phyloP scores from a whole-genome alignment of 2,329 filamentous ascomycete species.

The Microsporum canis region DNA sequence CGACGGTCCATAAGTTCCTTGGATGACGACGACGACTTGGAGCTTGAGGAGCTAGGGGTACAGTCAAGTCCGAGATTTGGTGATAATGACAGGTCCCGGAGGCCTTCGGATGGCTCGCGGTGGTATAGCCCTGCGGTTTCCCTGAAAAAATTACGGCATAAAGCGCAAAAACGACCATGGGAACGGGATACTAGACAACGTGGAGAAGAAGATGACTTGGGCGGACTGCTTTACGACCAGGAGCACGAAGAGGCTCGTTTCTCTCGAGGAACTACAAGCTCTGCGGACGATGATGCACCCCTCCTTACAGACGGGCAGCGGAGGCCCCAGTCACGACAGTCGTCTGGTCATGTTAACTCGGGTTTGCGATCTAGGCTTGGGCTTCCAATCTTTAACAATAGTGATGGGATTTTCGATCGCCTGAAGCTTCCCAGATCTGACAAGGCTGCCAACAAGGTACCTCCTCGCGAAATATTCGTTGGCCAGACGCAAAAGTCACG shows the following conservation, averaged over 20 bases:
- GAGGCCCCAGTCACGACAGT: constrained; percentile 24
- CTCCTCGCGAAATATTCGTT: constrained; percentile 64
- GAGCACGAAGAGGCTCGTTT: constrained; percentile 45
- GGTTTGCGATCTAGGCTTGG: constrained; percentile 46
- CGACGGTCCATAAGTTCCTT: constrained; percentile 19
- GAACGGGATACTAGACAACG: not conserved
- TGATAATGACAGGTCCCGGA: constrained; percentile 13
- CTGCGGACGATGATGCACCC: constrained; percentile 61
- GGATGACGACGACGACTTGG: constrained; percentile 34
- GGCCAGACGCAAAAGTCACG: constrained; percentile 60
- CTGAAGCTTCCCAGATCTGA: constrained; percentile 22
- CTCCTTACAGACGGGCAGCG: constrained; percentile 45
- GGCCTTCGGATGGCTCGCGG: constrained; percentile 13
- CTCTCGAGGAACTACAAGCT: constrained; percentile 48
- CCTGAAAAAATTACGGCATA: constrained; percentile 41
- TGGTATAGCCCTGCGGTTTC: constrained; percentile 33
- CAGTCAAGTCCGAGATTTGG: constrained; percentile 17
- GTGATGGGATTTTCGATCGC: constrained; percentile 8
- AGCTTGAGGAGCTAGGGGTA: constrained; percentile 38
- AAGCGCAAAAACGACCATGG: constrained; percentile 35
- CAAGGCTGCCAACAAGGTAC: constrained; percentile 19
- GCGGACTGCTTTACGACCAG: constrained; percentile 54
- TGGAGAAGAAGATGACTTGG: constrained; percentile 44
- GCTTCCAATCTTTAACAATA: constrained; percentile 48
- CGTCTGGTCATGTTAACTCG: constrained; percentile 31